Conservation (phyloP, 768 basidiomycete genomes). For the Amyloporia xantha region DNA sequence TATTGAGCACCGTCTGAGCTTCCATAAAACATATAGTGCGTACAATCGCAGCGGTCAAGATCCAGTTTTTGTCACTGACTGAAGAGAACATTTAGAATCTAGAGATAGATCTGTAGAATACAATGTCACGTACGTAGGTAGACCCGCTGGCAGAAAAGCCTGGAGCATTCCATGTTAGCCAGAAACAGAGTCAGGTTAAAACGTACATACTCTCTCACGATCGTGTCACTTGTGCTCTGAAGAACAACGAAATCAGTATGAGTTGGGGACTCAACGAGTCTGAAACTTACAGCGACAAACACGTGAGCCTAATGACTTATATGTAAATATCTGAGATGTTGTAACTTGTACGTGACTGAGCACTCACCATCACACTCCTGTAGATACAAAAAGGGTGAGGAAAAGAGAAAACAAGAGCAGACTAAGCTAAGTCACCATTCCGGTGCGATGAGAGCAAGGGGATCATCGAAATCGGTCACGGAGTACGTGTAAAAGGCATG, state of each 20-base stretch:
- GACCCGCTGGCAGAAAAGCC: conserved; percentile 2
- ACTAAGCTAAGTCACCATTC: conserved; percentile 9
- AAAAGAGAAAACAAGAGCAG: too few species aligned
- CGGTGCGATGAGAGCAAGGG: neutral
- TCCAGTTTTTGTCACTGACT: neutral
- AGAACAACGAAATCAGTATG: neutral
- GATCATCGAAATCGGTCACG: conserved; percentile 6
- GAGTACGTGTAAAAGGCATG: conserved; percentile 12
- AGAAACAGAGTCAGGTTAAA: neutral
- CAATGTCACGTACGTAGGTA: neutral
- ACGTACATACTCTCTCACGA: conserved; percentile 1
- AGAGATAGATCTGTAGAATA: neutral
- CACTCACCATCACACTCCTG: conserved; percentile 10
- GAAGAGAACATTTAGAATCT: neutral
- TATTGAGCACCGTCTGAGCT: neutral
- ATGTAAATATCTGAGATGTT: too few species aligned
- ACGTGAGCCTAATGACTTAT: conserved; percentile 7
- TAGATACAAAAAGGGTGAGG: neutral
- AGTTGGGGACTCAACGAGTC: too few species aligned
- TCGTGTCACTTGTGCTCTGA: conserved; percentile 3
- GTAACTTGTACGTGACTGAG: neutral
- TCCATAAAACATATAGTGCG: neutral
- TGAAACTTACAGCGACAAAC: conserved; percentile 10
- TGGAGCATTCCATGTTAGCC: neutral
- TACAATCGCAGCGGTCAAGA: neutral